Base-by-base conservation (phyloP, 371 early-diverging fungal species). In the Mucor circinelloides region DNA sequence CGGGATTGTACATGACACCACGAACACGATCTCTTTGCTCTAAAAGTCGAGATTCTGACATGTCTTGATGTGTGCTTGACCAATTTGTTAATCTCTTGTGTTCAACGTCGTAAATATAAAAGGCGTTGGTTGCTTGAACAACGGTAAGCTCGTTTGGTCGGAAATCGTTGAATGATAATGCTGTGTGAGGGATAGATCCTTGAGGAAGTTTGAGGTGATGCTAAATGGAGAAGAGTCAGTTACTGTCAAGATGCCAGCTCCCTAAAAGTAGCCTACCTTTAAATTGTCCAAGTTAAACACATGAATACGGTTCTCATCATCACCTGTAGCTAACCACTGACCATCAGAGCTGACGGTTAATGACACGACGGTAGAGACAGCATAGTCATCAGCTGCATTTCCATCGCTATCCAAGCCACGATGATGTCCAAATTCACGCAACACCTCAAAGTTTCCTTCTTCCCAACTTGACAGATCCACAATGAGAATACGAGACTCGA, bases 321-420 rank as follows among this genome's bases (percentile, higher is more conserved):
- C 96, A 5, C 89, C 91, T 8, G 92, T 90, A 3, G 90, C 95
- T 34, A 95, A 74, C 89, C 91, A 94, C 69, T 88, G 88, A 19
- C 91, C 92, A 75, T 94, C 94, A 3, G 79, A 76, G 71, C 94
- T 94, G 27, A 93, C 87, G 23, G 91, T 83, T 71, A 95, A 74
- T 2, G 85, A 76, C 13, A 74, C 69, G 19, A 94, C 86, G 0
- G 92, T 88, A n/a, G 77, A 68, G 70, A 84, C 63, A 70, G 81
- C 62, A 74, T 81, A 63, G 64, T 84, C 77, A 8, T 81, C 81
- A 27, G 73, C 72, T 48, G 70, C 70, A 25, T 79, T 74, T 48
- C 80, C 86, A n/a, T 83, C 86, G 31, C 78, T 84, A 63, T 84
- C 84, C 25, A 82, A 70, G 15, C 84, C 88, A 60, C 89, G 80